Base-by-base conservation (phyloP, 495 filamentous ascomycete species). In the Corynascus novoguineensis region DNA sequence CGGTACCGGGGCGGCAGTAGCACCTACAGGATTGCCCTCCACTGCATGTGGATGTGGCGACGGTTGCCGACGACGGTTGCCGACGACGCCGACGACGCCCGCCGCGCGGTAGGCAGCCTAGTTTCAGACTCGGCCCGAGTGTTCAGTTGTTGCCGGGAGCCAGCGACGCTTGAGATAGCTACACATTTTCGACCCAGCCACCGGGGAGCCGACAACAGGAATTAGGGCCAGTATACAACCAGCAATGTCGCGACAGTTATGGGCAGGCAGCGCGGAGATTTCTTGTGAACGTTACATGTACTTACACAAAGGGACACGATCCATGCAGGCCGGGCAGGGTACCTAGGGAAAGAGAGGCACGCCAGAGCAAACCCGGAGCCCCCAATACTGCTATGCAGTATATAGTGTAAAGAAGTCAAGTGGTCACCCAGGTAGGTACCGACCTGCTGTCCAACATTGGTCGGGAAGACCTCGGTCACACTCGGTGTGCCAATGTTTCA, bases 11-110 rank as follows among this genome's bases (percentile, higher is more conserved):
- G n/a, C n/a, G 77, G 75, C 8, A 78, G 59, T 50, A 81, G 64
- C 65, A 80, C 71, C 63, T 81, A 78, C 46, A 81, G 71, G 53
- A 76, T 78, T 1, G 64, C 0, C 76, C 73, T 38, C 80, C 67
- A n/a, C 70, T 73, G 61, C 75, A 76, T 62, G 68, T 69, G 32
- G 70, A 70, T 24, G 69, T 63, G 42, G 75, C 68, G 31, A 80
- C 73, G 62, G n/a, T 79, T 80, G 14, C 76, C 77, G 38, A 78
- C 69, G 15, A 78, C 70, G 27, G 71, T 73, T 75, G 22, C 63
- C 66, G 47, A 82, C 69, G 12, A 82, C 68, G 45, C 79, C 79
- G 31, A 75, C 75, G 6, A 77, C 68, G 12, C 75, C 75, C 25
- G 76, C 73, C 1, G 62, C 55, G 1, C 58, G 58, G 55, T 79